Evolutionary conservation across 805 yeast genomes (phyloP).

Genomic region (Cyberlindnera euphorbiiphila): DNA sequence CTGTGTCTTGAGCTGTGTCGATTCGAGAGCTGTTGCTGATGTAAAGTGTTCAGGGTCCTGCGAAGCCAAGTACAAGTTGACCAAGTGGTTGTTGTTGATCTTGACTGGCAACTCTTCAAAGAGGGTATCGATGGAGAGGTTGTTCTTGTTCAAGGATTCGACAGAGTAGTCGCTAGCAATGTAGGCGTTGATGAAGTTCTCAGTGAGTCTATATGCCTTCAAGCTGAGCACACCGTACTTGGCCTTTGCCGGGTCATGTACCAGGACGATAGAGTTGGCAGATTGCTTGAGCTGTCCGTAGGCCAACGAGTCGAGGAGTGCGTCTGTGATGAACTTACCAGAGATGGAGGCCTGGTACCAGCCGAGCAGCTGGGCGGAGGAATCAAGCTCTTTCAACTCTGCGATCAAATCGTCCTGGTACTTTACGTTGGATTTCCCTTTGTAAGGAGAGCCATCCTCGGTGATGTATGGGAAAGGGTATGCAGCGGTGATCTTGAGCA

Average conservation of each 20-base stretch:
- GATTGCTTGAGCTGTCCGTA: conserved; percentile 56
- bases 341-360: conserved; percentile 73
- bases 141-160: conserved; percentile 55
- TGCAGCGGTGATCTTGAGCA: conserved; percentile 49
- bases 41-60: conserved; percentile 20
- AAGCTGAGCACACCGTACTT: conserved; percentile 60
- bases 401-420: conserved; percentile 68
- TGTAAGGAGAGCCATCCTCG: conserved; percentile 61
- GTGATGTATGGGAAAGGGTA: conserved; percentile 60
- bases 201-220: conserved; percentile 65
- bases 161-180: conserved; percentile 55
- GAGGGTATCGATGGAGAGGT: conserved; percentile 59
- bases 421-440: conserved; percentile 56
- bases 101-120: conserved; percentile 68
- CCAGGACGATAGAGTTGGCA: conserved; percentile 49
- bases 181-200: conserved; percentile 52
- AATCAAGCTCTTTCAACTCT: conserved; percentile 55
- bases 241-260: conserved; percentile 68
- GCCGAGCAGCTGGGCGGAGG: conserved; percentile 70
- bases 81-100: conserved; percentile 65
- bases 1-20: conserved; percentile 19
- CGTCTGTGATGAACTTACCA: conserved; percentile 65
- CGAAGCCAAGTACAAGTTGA: conserved; percentile 49
- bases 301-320: conserved; percentile 65
- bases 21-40: conserved; percentile 18